A percentile compares a stretch with the other conserved stretches of the same genome.
These are phyloP conservation scores for Leishmania tropica DNA, from an alignment of 208 protist genomes.

Conservation along the genomic window DNA sequence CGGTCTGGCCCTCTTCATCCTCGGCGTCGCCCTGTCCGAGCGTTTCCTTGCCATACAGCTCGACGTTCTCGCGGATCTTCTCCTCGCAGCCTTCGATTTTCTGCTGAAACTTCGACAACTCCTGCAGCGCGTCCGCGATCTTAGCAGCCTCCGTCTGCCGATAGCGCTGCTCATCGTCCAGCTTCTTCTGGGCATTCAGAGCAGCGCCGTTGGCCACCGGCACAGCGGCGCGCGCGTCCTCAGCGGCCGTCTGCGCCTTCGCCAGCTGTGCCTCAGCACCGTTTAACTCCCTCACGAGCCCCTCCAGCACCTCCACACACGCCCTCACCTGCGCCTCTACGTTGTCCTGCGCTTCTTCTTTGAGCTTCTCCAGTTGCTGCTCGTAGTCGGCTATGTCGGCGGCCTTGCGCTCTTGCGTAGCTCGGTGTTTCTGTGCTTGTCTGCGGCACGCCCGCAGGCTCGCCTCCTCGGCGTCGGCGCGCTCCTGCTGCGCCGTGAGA, in stretches of 20 bases:
- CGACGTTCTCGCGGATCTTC: conserved; percentile 84
- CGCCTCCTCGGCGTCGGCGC: conserved; percentile 72
- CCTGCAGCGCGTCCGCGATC: conserved; percentile 81
- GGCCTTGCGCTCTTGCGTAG: conserved; percentile 69
- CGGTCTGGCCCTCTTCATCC: not conserved
- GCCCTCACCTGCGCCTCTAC: conserved; percentile 55
- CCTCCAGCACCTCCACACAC: conserved; percentile 50
- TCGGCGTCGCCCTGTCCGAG: conserved; percentile 49
- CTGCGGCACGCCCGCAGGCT: conserved; percentile 71
- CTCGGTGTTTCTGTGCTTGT: conserved; percentile 66
- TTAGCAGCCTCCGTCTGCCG: conserved; percentile 75
- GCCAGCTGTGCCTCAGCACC: conserved; percentile 56
- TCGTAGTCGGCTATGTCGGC: conserved; percentile 67
- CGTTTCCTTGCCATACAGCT: conserved; percentile 88
- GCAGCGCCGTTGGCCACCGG: conserved; percentile 61
- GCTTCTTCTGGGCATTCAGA: conserved; percentile 63
- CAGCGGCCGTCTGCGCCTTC: conserved; percentile 52
- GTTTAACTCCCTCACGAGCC: conserved; percentile 51
- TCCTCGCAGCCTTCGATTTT: conserved; percentile 89
- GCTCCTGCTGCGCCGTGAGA: conserved; percentile 64
- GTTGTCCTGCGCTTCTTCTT: conserved; percentile 67
- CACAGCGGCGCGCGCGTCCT: conserved; percentile 64
- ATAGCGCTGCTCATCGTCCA: conserved; percentile 86
- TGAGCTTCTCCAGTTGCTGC: conserved; percentile 52
- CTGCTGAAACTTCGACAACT: conserved; percentile 85